Evolutionary conservation across 2,329 filamentous ascomycete species (phyloP).

Genomic region (Xylaria sp.): DNA sequence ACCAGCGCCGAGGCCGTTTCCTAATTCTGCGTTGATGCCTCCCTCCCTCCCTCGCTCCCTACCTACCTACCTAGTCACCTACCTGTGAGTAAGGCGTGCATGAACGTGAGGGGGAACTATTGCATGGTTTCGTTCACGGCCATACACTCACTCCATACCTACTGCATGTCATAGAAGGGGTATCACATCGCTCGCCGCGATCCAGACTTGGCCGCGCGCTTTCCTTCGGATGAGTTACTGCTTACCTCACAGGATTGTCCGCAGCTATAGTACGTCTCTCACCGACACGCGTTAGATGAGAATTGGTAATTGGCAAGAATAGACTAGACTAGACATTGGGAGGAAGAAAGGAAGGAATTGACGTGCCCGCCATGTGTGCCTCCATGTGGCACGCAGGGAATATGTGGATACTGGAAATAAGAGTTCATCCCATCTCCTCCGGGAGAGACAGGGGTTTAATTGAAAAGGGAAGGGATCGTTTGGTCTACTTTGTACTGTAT

Average conservation of each 20-base stretch:
- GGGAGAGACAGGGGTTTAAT: background rate
- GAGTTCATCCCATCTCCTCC: conserved; percentile 24
- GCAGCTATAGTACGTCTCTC: conserved; percentile 12
- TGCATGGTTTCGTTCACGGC: background rate
- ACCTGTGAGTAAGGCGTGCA: conserved; percentile 13
- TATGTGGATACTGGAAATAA: conserved; percentile 22
- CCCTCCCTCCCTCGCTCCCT: too few species aligned
- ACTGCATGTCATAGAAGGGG: conserved; percentile 17
- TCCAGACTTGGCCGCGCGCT: conserved; percentile 1
- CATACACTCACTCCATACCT: background rate
- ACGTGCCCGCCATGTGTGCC: conserved; percentile 1
- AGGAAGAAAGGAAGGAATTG: too few species aligned
- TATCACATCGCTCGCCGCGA: conserved; percentile 12
- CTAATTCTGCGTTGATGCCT: conserved; percentile 18
- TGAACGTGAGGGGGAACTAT: conserved; percentile 27
- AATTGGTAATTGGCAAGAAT: conserved; percentile 6
- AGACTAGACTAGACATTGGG: background rate
- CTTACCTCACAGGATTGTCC: background rate
- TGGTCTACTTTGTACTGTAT: background rate
- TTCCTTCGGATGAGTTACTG: conserved; percentile 10
- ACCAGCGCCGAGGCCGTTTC: background rate
- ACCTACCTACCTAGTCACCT: too few species aligned
- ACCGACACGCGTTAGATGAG: background rate
- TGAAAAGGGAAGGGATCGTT: conserved; percentile 12
- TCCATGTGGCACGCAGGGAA: conserved; percentile 37